Base-by-base conservation (phyloP, 352 stramenopile species). In the Thalassiosira hispida region DNA sequence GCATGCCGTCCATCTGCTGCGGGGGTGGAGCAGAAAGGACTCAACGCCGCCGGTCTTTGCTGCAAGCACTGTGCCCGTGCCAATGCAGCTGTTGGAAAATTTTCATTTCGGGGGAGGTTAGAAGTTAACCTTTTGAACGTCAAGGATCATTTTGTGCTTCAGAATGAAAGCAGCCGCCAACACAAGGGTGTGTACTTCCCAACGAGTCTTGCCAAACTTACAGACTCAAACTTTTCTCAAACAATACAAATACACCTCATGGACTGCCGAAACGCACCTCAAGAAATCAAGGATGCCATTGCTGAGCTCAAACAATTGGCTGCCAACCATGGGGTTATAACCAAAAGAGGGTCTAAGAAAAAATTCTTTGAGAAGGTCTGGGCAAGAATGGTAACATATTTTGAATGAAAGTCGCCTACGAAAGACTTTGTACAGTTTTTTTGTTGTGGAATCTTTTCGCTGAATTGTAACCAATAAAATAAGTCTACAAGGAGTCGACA, bases 191-290 rank as follows among this genome's bases (percentile, higher is more conserved):
- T 80, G 56, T 89, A 86, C 53, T 89, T 91, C 61, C 84, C 84
- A 12, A 55, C 57, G 7, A 74, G 66, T 22, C 4, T 82, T 40
- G 33, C 61, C 35, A 61, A 73, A 16, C 53, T 91, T 33, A 38
- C 70, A 40, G 74, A 84, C 9, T 81, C 82, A 5, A 87, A 82
- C 44, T 87, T 77, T 11, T 73, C 84, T 60, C 74, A 83, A 7
- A 86, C 82, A 44, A 69, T 91, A 47, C 71, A 67, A 40, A 91
- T 86, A 33, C 84, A 91, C 53, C 7, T 89, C 0, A 63, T 75
- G 40, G 83, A 83, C 27, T 91, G 84, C 63, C 47, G 71, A 4
- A 53, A 68, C 23, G 85, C 77, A 42, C 84, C 84, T 31, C 20
- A 63, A 22, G 20, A 73, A 11, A 62, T 86, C 23, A 84, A 85